Evolutionary conservation across 2,329 filamentous ascomycete species (phyloP).

Genomic region (Aspergillus ibericus): DNA sequence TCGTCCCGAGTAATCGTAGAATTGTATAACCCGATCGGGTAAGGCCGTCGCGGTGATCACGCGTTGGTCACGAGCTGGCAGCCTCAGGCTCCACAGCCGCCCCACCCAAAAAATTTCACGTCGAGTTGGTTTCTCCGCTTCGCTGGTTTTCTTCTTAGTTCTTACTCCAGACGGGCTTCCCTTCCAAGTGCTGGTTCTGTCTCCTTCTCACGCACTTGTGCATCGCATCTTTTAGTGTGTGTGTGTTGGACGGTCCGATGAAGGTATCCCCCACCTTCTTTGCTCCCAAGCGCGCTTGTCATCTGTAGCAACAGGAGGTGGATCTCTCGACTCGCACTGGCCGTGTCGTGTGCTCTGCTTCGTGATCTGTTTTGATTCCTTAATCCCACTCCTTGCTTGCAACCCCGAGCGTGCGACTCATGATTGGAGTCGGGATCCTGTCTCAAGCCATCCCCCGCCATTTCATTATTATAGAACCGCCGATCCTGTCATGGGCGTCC

Average conservation of each 20-base stretch:
- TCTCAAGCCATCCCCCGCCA: slow-evolving; percentile 7
- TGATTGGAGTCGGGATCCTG: slow-evolving; percentile 20
- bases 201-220: not conserved
- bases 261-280: slow-evolving; percentile 3
- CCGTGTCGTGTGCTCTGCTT: slow-evolving; percentile 22
- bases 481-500: slow-evolving; percentile 34
- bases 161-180: slow-evolving; percentile 9
- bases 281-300: slow-evolving; percentile 5
- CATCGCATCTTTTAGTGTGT: slow-evolving; percentile 1
- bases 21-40: slow-evolving; percentile 10
- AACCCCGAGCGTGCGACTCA: slow-evolving; percentile 19
- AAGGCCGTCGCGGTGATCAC: slow-evolving; percentile 13
- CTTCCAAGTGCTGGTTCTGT: not conserved
- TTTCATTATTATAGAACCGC: slow-evolving; percentile 9
- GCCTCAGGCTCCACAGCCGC: slow-evolving; percentile 21
- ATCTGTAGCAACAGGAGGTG: slow-evolving; percentile 17
- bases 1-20: not conserved
- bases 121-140: slow-evolving; percentile 5
- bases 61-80: slow-evolving; percentile 18
- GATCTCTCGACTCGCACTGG: slow-evolving; percentile 12
- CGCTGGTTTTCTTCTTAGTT: not conserved
- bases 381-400: not conserved
- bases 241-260: slow-evolving; percentile 22
- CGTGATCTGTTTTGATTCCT: not conserved
- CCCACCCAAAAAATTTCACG: slow-evolving; percentile 24